A percentile compares a stretch with the other conserved stretches of the same genome.
phyloP scores from a whole-genome alignment of 345 rosid genomes.

The Gossypium rotundifolium region DNA sequence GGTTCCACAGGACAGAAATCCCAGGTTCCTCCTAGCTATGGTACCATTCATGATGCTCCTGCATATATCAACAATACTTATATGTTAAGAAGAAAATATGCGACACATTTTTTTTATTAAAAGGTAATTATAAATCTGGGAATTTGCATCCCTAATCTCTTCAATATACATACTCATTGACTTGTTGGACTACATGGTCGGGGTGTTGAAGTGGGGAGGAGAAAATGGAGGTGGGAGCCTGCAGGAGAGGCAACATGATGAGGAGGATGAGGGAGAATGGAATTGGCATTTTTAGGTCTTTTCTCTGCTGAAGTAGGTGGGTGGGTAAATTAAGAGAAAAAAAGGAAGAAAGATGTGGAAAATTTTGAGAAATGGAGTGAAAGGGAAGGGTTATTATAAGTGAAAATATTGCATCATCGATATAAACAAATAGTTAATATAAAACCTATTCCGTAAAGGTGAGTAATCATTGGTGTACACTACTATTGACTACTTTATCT shows the following conservation, averaged over 20 bases:
- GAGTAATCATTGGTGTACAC: too few relatives aligned
- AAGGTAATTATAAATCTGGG: too few relatives aligned
- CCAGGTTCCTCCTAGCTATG: constrained; percentile 50
- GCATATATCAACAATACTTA: not conserved
- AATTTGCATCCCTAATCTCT: too few relatives aligned
- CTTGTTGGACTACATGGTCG: constrained; percentile 48
- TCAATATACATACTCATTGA: constrained; percentile 25
- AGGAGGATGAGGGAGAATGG: not conserved
- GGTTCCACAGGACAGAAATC: constrained; percentile 50
- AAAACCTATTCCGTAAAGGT: too few relatives aligned
- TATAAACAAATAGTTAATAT: too few relatives aligned
- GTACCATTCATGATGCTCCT: constrained; percentile 45
- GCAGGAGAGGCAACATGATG: constrained; percentile 9
- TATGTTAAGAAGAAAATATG: not conserved
- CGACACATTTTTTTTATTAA: not conserved
- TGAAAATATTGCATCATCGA: too few relatives aligned
- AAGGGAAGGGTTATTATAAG: not conserved
- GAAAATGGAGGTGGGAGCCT: constrained; percentile 29
- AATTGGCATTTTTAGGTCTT: constrained; percentile 12
- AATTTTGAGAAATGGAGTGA: not conserved
- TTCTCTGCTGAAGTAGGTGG: not conserved
- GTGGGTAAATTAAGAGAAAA: not conserved
- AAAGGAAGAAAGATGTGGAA: not conserved
- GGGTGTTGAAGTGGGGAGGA: constrained; percentile 48
- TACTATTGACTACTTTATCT: too few relatives aligned